Conservation (phyloP, 2,329 filamentous ascomycete species). For the Clathrospora elynae region DNA sequence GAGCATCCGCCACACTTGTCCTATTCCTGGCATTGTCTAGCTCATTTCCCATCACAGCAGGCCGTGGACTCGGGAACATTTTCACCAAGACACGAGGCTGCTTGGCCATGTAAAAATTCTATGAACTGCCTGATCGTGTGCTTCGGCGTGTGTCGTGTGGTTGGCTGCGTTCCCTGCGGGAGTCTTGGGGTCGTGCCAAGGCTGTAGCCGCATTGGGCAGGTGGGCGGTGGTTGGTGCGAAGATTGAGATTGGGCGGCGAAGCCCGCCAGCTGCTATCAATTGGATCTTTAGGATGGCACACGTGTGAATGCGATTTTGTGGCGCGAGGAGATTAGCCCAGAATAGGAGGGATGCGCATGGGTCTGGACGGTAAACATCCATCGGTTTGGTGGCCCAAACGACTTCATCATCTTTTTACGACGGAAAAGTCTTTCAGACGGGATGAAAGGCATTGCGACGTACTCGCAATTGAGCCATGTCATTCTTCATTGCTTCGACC, state of each 20-base stretch:
- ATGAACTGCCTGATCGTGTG: conserved; percentile 2
- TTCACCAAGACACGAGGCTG: neutral
- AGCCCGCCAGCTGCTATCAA: conserved; percentile 3
- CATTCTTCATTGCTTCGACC: too few relatives aligned
- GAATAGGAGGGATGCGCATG: too few relatives aligned
- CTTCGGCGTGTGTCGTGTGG: conserved; percentile 1
- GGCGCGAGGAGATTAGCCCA: too few relatives aligned
- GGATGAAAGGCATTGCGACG: too few relatives aligned
- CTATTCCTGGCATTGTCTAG: conserved; percentile 6
- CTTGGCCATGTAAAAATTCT: neutral
- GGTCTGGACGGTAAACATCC: too few relatives aligned
- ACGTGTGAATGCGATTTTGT: neutral
- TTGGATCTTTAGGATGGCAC: neutral
- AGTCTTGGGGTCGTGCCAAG: conserved; percentile 6
- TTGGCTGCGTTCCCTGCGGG: conserved; percentile 2
- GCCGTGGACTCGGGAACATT: neutral
- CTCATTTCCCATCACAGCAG: conserved; percentile 7
- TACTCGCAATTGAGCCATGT: too few relatives aligned
- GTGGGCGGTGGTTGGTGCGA: conserved; percentile 11
- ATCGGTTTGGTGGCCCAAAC: too few relatives aligned
- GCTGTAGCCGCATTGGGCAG: conserved; percentile 15
- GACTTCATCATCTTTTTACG: too few relatives aligned
- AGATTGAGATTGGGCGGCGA: conserved; percentile 12
- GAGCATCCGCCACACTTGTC: conserved; percentile 3
- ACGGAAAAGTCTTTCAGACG: too few relatives aligned